Percentiles rank a stretch among this genome's conserved stretches.
phyloP scores from a whole-genome alignment of 192 early-diverging fungal species.

The Spizellomyces punctatus region DNA sequence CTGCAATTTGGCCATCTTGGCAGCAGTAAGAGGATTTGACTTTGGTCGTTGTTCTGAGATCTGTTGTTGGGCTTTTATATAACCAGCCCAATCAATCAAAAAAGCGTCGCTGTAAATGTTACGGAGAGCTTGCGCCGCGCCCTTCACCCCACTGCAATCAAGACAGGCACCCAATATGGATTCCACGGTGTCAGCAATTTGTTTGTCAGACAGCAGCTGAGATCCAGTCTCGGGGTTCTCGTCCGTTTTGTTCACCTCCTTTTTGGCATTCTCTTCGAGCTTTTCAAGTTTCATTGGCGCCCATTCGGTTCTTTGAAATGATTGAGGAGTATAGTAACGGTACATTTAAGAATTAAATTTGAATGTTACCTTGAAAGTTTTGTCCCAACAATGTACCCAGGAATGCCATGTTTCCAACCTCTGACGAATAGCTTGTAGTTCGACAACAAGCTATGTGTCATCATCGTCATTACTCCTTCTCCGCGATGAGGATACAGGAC shows the following conservation, averaged over 20 bases:
- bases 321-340: background rate
- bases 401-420: background rate
- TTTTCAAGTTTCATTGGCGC: constrained; percentile 20
- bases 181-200: constrained; percentile 84
- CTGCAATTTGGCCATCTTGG: background rate
- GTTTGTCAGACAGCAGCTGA: constrained; percentile 74
- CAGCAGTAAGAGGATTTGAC: background rate
- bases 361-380: constrained; percentile 21
- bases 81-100: constrained; percentile 30
- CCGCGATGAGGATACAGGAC: constrained; percentile 63
- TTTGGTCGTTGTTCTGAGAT: background rate
- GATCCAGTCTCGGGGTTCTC: constrained; percentile 1
- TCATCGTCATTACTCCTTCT: constrained; percentile 39
- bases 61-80: constrained; percentile 5
- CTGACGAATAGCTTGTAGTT: constrained; percentile 21
- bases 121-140: constrained; percentile 37
- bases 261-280: background rate
- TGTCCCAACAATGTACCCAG: constrained; percentile 24
- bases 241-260: background rate
- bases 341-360: background rate
- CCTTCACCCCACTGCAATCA: constrained; percentile 48
- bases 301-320: constrained; percentile 25
- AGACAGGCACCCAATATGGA: constrained; percentile 78
- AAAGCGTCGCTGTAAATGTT: constrained; percentile 33
- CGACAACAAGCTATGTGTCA: constrained; percentile 19